Evolutionary conservation across 257 asterid species (phyloP).

Genomic region (Marsdenia floribunda): DNA sequence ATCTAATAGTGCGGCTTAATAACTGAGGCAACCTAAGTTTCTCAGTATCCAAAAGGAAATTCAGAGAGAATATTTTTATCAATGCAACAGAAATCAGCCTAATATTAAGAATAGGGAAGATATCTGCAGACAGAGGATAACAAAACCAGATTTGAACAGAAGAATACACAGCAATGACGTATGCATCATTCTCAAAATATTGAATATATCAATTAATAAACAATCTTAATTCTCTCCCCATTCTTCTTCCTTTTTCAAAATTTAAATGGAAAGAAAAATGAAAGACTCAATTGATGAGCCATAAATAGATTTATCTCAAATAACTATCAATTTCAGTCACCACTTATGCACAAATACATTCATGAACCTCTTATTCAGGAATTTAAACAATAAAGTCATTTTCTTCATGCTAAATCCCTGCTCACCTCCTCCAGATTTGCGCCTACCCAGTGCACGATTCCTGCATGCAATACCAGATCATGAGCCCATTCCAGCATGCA

Average conservation of each 20-base stretch:
- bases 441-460: slow-evolving; percentile 82
- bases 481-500: slow-evolving; percentile 1
- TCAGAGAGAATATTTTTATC: neutral
- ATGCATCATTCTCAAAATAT: neutral
- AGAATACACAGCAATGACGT: neutral
- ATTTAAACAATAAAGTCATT: neutral
- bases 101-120: neutral
- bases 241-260: no score
- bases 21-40: neutral
- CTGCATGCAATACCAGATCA: slow-evolving; percentile 38
- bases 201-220: neutral
- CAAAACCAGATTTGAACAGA: neutral
- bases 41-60: neutral
- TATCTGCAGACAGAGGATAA: neutral
- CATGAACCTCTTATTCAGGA: neutral
- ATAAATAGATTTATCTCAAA: neutral
- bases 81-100: neutral
- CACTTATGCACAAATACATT: neutral
- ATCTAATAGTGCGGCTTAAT: neutral
- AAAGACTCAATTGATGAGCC: neutral
- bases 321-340: neutral
- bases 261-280: neutral
- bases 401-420: neutral
- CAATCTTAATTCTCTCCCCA: neutral
- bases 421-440: slow-evolving; percentile 92